Percentiles rank a stretch among this genome's conserved stretches.
phyloP scores from a whole-genome alignment of 495 filamentous ascomycete genomes.

The Aspergillus funiculosus region DNA sequence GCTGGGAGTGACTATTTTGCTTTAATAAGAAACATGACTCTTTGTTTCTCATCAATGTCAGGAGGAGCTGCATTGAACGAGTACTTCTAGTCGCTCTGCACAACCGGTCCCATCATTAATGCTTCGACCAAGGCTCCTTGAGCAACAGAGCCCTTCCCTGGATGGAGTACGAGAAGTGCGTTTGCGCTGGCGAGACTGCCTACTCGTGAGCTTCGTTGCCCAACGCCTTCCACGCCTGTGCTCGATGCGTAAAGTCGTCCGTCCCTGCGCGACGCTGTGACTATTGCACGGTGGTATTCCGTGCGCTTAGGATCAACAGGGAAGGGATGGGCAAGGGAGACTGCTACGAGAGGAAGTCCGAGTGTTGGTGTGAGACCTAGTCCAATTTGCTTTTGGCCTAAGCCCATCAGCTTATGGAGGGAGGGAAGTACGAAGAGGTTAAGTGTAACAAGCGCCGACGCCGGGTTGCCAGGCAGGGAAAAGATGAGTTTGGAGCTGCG shows the following conservation, averaged over 20 bases:
- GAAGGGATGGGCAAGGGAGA: conserved; percentile 66
- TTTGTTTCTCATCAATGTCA: too few relatives aligned
- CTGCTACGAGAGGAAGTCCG: conserved; percentile 66
- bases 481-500: conserved; percentile 69
- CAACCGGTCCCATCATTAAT: conserved; percentile 53
- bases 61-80: too few relatives aligned
- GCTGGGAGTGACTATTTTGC: too few relatives aligned
- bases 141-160: conserved; percentile 39
- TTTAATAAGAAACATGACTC: too few relatives aligned
- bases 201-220: conserved; percentile 80
- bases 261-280: conserved; percentile 52
- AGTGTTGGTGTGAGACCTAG: conserved; percentile 32
- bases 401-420: conserved; percentile 60
- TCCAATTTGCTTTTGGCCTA: conserved; percentile 38
- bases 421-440: conserved; percentile 91
- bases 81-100: conserved; percentile 26
- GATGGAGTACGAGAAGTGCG: conserved; percentile 71
- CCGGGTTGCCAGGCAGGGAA: conserved; percentile 90
- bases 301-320: conserved; percentile 63
- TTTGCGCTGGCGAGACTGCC: conserved; percentile 87
- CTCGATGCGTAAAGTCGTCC: conserved; percentile 71
- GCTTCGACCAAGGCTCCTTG: conserved; percentile 56
- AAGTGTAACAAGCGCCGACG: conserved; percentile 85
- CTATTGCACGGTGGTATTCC: conserved; percentile 81
- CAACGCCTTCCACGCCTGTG: conserved; percentile 59